phyloP scores from a whole-genome alignment of 495 filamentous ascomycete genomes.

The Xylaria telfairii region DNA sequence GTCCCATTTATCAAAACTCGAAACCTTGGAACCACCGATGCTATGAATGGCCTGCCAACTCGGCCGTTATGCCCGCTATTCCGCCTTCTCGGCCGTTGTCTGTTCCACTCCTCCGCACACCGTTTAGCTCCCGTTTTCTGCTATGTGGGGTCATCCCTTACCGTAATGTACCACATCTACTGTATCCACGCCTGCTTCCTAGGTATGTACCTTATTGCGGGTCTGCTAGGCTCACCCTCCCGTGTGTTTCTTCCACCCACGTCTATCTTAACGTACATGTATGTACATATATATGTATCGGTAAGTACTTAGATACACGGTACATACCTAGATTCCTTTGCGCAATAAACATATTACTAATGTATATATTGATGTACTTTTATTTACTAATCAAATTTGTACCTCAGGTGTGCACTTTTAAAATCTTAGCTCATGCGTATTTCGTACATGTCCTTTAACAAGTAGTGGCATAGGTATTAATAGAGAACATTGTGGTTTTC shows the following conservation, averaged over 20 bases:
- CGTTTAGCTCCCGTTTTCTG: constrained; percentile 20
- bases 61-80: constrained; percentile 1
- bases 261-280: neutral
- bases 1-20: neutral
- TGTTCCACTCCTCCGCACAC: constrained; percentile 18
- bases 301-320: constrained; percentile 2
- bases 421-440: neutral
- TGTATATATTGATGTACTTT: neutral
- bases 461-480: neutral
- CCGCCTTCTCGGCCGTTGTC: constrained; percentile 8
- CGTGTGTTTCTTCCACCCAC: neutral
- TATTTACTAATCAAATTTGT: neutral
- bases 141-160: constrained; percentile 12
- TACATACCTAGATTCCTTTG: neutral
- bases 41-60: neutral
- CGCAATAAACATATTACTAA: neutral
- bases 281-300: neutral
- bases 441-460: neutral
- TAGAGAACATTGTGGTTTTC: neutral
- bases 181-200: neutral
- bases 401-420: neutral
- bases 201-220: neutral
- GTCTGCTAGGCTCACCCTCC: neutral
- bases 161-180: neutral
- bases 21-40: neutral